phyloP scores from a whole-genome alignment of 1,284 basidiomycete species.

The Mycena citricolor region DNA sequence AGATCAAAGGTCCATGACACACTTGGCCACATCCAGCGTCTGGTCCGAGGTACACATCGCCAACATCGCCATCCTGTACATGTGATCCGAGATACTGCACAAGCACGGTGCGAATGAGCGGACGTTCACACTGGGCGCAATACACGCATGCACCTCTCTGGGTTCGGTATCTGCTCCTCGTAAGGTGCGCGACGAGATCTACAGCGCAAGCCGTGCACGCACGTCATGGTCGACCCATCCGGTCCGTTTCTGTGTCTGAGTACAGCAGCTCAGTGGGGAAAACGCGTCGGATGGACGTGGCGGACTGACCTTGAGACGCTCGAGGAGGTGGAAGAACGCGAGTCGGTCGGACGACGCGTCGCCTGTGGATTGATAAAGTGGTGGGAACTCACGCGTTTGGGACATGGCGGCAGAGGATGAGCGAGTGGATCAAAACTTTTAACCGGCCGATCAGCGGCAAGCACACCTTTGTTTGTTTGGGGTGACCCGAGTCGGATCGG shows the following conservation, averaged over 20 bases:
- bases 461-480: too few relatives aligned
- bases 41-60: conserved; percentile 79
- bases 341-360: conserved; percentile 66
- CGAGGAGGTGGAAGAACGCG: conserved; percentile 87
- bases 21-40: conserved; percentile 78
- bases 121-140: background rate
- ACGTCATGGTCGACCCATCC: conserved; percentile 89
- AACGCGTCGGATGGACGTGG: background rate
- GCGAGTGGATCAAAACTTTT: too few relatives aligned
- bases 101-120: background rate
- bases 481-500: too few relatives aligned
- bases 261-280: conserved; percentile 1
- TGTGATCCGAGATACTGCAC: conserved; percentile 91
- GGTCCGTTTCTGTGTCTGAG: conserved; percentile 84
- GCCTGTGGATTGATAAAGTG: conserved; percentile 56
- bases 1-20: conserved; percentile 9
- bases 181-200: background rate
- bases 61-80: conserved; percentile 95
- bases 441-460: too few relatives aligned
- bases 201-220: conserved; percentile 24
- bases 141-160: conserved; percentile 69
- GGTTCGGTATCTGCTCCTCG: conserved; percentile 60
- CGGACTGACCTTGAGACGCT: conserved; percentile 74
- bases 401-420: too few relatives aligned
- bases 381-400: conserved; percentile 44